phyloP scores from a whole-genome alignment of 23 red algal genomes.

The Chondrus crispus region DNA sequence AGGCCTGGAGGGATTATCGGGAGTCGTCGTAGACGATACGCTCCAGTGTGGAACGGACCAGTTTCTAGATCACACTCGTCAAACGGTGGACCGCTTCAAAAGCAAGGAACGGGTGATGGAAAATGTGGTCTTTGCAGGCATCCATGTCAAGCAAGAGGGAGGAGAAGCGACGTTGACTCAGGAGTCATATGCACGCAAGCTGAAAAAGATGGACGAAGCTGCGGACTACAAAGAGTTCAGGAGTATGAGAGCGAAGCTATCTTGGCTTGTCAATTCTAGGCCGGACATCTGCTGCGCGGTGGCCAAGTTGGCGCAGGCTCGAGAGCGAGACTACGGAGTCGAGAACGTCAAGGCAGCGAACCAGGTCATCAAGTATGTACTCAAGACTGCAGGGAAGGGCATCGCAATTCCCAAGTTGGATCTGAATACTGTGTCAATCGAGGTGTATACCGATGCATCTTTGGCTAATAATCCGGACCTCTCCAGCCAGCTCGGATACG shows the following conservation, averaged over 20 bases:
- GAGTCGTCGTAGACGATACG: constrained; percentile 29
- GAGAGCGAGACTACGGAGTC: not conserved
- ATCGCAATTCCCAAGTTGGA: not conserved
- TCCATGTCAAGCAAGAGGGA: not conserved
- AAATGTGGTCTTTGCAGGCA: not conserved
- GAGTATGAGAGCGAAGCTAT: not conserved
- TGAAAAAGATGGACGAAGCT: not conserved
- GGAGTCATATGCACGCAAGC: not conserved
- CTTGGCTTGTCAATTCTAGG: not conserved
- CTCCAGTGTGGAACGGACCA: not conserved
- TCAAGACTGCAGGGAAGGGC: not conserved
- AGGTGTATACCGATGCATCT: not conserved
- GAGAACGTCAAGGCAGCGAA: not conserved
- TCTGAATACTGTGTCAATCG: not conserved
- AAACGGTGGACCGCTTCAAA: not conserved
- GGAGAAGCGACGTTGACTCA: not conserved
- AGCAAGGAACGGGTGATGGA: not conserved
- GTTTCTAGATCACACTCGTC: not conserved
- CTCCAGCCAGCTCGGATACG: not conserved
- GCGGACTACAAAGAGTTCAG: not conserved
- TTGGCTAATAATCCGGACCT: constrained; percentile 10
- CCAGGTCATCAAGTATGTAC: not conserved
- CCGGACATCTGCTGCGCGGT: not conserved
- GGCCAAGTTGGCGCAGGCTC: not conserved
- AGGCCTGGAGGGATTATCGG: constrained; percentile 13